Evolutionary conservation across 768 basidiomycete species (phyloP).

Genomic region (Leccinellum rugosiceps): DNA sequence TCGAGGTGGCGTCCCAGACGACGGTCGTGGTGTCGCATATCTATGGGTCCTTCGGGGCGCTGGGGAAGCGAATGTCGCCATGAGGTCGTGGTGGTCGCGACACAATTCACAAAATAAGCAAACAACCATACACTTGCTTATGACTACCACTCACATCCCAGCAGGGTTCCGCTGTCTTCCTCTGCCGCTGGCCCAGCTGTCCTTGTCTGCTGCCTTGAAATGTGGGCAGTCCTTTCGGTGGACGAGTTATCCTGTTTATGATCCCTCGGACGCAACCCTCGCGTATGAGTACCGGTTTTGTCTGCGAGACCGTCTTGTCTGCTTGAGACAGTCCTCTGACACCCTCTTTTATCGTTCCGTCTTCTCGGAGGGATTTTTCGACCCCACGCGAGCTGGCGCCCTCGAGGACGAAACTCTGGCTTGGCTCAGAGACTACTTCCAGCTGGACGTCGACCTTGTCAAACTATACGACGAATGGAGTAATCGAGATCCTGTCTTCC

Average conservation of each 20-base stretch:
- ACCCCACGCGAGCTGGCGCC: slow-evolving; percentile 28
- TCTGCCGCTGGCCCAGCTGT: slow-evolving; percentile 64
- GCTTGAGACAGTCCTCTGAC: slow-evolving; percentile 67
- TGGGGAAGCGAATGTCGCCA: slow-evolving; percentile 59
- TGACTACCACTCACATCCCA: slow-evolving; percentile 12
- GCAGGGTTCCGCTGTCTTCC: slow-evolving; percentile 57
- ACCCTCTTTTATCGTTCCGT: slow-evolving; percentile 69
- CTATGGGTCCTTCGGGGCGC: slow-evolving; percentile 51
- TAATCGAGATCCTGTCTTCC: slow-evolving; percentile 70
- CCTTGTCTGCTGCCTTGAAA: slow-evolving; percentile 72
- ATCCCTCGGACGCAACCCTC: slow-evolving; percentile 14
- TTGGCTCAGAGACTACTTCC: slow-evolving; percentile 88
- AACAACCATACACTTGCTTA: slow-evolving; percentile 1
- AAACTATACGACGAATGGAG: slow-evolving; percentile 77
- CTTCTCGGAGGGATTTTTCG: slow-evolving; percentile 47
- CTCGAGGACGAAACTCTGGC: slow-evolving; percentile 62
- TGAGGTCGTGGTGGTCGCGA: slow-evolving; percentile 10
- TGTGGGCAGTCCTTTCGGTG: slow-evolving; percentile 89
- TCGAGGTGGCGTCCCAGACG: slow-evolving; percentile 25
- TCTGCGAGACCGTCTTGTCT: slow-evolving; percentile 78
- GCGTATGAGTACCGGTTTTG: slow-evolving; percentile 77
- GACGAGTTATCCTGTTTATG: slow-evolving; percentile 41
- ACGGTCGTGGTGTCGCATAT: slow-evolving; percentile 26
- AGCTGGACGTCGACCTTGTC: slow-evolving; percentile 71
- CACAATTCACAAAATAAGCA: slow-evolving; percentile 6